These are phyloP conservation scores for Talaromyces sp. DNA, from an alignment of 2,329 filamentous ascomycete genomes.

Conservation along the genomic window DNA sequence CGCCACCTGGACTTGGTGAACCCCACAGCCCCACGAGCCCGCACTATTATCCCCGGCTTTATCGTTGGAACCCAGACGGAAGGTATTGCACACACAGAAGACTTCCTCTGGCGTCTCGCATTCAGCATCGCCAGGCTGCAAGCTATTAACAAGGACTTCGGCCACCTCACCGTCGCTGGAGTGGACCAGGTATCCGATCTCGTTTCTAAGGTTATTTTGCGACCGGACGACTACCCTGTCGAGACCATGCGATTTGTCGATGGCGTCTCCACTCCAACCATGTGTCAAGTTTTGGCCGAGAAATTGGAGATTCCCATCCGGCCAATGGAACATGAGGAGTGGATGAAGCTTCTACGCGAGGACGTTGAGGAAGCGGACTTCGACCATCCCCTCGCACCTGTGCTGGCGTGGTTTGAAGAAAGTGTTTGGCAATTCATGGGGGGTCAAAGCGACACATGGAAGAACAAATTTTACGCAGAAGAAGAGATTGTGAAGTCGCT, in stretches of 20 bases:
- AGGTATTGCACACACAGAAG: constrained; percentile 11
- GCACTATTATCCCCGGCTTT: constrained; percentile 9
- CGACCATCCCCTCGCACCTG: constrained; percentile 8
- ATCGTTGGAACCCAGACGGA: constrained; percentile 11
- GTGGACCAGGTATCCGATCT: constrained; percentile 12
- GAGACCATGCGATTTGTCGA: background rate
- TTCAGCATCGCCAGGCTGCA: constrained; percentile 5
- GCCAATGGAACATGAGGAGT: background rate
- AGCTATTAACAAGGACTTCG: constrained; percentile 1
- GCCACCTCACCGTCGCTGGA: constrained; percentile 9
- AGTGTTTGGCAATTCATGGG: constrained; percentile 4
- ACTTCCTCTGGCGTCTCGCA: constrained; percentile 10
- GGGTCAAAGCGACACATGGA: background rate
- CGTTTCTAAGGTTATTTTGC: constrained; percentile 1
- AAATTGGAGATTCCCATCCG: constrained; percentile 1
- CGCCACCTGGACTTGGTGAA: background rate
- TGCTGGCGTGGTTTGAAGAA: constrained; percentile 11
- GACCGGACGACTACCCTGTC: background rate
- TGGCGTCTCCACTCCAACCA: background rate
- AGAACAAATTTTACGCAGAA: background rate
- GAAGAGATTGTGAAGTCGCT: background rate
- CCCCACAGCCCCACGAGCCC: background rate
- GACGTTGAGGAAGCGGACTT: constrained; percentile 6
- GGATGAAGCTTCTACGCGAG: background rate
- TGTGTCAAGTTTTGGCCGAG: background rate